Conservation (phyloP, 2,329 filamentous ascomycete species). For the Pseudocercospora eumusae region DNA sequence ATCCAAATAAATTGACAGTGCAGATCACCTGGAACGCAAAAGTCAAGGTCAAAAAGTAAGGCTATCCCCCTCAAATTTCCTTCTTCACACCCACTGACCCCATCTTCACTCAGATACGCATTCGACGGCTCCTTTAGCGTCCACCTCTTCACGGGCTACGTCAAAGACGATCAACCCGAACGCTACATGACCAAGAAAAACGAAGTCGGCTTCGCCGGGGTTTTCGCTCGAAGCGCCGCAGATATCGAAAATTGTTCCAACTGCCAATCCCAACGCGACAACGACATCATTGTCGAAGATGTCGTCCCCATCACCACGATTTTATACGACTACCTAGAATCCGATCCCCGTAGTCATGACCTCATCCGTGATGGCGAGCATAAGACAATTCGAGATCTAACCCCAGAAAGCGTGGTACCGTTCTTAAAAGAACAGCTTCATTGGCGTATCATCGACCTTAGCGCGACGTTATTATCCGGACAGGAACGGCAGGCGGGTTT, state of each 20-base stretch:
- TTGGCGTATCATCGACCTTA: not conserved
- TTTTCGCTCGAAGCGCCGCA: not conserved
- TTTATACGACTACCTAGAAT: not conserved
- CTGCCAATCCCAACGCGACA: conserved; percentile 2
- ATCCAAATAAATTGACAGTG: not conserved
- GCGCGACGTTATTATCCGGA: not conserved
- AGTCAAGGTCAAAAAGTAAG: conserved; percentile 1
- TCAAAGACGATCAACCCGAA: conserved; percentile 1
- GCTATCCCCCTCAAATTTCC: not conserved
- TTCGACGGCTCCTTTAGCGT: conserved; percentile 2
- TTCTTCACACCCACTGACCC: not conserved
- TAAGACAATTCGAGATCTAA: not conserved
- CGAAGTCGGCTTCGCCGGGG: conserved; percentile 1
- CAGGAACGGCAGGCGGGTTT: not conserved
- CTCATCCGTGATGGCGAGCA: not conserved
- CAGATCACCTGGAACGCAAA: conserved; percentile 3
- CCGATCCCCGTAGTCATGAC: not conserved
- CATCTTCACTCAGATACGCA: not conserved
- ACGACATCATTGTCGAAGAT: not conserved
- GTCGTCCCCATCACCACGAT: not conserved
- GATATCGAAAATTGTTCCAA: conserved; percentile 3
- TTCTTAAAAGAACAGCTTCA: not conserved
- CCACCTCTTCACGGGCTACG: conserved; percentile 1
- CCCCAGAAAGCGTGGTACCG: not conserved
- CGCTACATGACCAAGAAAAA: conserved; percentile 3